Evolutionary conservation across 129 eudicot genomes (phyloP).

Genomic region (Chrysanthemum seticuspe): DNA sequence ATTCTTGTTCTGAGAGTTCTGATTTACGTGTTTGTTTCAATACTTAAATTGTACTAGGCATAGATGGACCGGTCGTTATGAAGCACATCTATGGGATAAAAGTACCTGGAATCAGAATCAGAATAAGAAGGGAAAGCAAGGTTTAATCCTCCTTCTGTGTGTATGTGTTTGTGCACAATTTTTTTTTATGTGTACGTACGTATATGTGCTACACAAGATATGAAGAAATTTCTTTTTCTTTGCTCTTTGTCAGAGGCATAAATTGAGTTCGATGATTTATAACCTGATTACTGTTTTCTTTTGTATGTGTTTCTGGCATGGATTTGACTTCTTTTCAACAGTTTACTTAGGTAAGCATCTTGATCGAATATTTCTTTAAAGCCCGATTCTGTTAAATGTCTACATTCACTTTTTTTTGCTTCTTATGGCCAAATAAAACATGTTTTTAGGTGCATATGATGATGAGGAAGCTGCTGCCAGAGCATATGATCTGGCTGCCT

Average conservation of each 20-base stretch:
- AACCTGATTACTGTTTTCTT: slow-evolving; percentile 35
- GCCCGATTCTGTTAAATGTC: background rate
- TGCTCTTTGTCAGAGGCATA: slow-evolving; percentile 19
- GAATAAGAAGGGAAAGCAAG: slow-evolving; percentile 98
- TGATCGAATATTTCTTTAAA: background rate
- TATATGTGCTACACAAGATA: slow-evolving; percentile 14
- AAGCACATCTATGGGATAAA: slow-evolving; percentile 99
- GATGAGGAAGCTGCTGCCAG: slow-evolving; percentile 99
- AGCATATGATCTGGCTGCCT: slow-evolving; percentile 99
- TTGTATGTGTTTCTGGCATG: slow-evolving; percentile 36
- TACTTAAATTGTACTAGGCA: slow-evolving; percentile 54
- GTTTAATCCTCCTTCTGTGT: slow-evolving; percentile 34
- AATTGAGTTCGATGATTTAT: slow-evolving; percentile 17
- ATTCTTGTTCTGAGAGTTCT: slow-evolving; percentile 10
- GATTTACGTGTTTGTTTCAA: slow-evolving; percentile 24
- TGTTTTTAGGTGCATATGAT: slow-evolving; percentile 88
- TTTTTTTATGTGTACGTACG: background rate
- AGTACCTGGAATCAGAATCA: slow-evolving; percentile 99
- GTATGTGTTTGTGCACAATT: background rate
- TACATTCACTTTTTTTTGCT: slow-evolving; percentile 13
- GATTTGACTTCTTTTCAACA: slow-evolving; percentile 42
- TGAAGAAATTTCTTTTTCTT: slow-evolving; percentile 1
- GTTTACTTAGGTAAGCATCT: slow-evolving; percentile 87
- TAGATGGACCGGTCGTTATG: slow-evolving; percentile 99
- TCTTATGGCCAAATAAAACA: slow-evolving; percentile 15